Percentiles rank a stretch among this genome's conserved stretches.
Evolutionary conservation across 2,329 filamentous ascomycete species (phyloP).

Genomic region (Ceratocystis lukuohia): DNA sequence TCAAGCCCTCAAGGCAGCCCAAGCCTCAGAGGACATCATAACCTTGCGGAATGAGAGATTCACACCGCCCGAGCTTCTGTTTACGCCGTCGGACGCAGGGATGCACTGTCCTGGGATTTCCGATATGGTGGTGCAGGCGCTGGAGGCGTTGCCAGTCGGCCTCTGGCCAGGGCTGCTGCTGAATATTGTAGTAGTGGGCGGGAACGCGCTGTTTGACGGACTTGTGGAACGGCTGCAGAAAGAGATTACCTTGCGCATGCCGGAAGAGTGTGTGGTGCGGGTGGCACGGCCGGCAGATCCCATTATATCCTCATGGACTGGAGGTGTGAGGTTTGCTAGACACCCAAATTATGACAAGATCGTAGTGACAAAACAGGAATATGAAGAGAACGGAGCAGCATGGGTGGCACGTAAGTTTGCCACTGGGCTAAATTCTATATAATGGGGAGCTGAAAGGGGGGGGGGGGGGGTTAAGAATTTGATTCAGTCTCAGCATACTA

Average conservation of each 20-base stretch:
- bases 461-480: too few relatives aligned
- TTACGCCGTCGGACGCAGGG: conserved; percentile 73
- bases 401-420: conserved; percentile 65
- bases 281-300: conserved; percentile 59
- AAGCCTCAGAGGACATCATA: conserved; percentile 59
- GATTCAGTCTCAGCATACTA: neutral
- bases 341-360: conserved; percentile 54
- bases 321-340: conserved; percentile 63
- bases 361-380: conserved; percentile 76
- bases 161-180: conserved; percentile 72
- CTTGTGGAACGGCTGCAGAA: conserved; percentile 67
- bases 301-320: conserved; percentile 69
- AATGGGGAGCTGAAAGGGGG: neutral
- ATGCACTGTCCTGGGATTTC: conserved; percentile 71
- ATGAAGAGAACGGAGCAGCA: conserved; percentile 67
- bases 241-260: conserved; percentile 58
- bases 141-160: conserved; percentile 62
- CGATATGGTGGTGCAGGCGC: conserved; percentile 66
- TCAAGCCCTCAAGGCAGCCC: conserved; percentile 31
- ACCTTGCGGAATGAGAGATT: conserved; percentile 89
- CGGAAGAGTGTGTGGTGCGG: conserved; percentile 64
- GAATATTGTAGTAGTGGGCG: conserved; percentile 81
- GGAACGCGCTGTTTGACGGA: conserved; percentile 65
- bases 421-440: conserved; percentile 12
- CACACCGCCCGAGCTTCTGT: conserved; percentile 75